Evolutionary conservation across 2,329 filamentous ascomycete species (phyloP).

Genomic region (Mollisia scopiformis): DNA sequence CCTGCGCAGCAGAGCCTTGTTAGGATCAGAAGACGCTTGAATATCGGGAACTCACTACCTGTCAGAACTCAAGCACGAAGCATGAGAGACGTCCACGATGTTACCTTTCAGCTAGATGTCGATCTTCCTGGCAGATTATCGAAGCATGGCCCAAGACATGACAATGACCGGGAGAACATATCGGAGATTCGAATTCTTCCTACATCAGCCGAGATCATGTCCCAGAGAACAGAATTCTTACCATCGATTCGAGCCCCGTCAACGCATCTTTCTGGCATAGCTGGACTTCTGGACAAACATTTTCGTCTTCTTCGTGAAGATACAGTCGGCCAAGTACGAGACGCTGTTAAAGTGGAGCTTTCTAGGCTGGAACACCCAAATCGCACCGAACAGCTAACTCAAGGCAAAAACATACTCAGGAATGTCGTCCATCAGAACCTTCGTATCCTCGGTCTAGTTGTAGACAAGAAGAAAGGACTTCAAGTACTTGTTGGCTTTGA

Average conservation of each 20-base stretch:
- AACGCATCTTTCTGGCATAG: conserved; percentile 47
- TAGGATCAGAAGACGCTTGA: conserved; percentile 30
- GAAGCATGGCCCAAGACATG: conserved; percentile 43
- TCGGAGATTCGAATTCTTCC: conserved; percentile 51
- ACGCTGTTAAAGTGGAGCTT: conserved; percentile 47
- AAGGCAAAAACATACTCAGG: conserved; percentile 41
- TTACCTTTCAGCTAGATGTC: conserved; percentile 29
- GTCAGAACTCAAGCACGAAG: conserved; percentile 18
- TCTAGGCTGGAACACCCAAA: conserved; percentile 36
- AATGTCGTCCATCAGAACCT: conserved; percentile 27
- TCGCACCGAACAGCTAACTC: conserved; percentile 40
- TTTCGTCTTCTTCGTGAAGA: conserved; percentile 60
- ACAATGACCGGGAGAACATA: conserved; percentile 54
- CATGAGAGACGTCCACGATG: conserved; percentile 14
- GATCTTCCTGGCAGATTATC: conserved; percentile 39
- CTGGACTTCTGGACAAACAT: conserved; percentile 54
- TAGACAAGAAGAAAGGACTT: conserved; percentile 41
- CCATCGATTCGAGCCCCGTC: conserved; percentile 42
- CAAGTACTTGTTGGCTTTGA: conserved; percentile 48
- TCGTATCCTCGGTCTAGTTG: conserved; percentile 21
- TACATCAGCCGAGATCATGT: conserved; percentile 50
- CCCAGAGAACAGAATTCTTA: conserved; percentile 47
- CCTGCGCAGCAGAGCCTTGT: conserved; percentile 27
- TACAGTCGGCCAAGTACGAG: conserved; percentile 54
- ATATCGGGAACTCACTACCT: conserved; percentile 29